Percentiles rank a stretch among this genome's conserved stretches.
These are phyloP conservation scores for Hyaloperonospora brassicae DNA, from an alignment of 352 stramenopile genomes.

Conservation along the genomic window DNA sequence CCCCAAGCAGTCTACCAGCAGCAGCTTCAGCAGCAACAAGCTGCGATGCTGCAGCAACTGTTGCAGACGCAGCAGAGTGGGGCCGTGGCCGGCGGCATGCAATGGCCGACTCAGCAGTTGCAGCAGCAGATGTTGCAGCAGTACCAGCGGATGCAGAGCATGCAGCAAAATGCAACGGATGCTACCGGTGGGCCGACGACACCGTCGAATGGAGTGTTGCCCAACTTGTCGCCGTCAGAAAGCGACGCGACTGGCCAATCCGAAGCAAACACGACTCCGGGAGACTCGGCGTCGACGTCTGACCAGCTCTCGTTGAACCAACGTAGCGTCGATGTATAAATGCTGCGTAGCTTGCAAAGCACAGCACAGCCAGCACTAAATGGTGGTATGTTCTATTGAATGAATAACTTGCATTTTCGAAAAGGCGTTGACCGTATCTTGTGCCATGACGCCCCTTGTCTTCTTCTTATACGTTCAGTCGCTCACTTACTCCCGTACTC, in stretches of 20 bases:
- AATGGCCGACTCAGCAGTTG: conserved; percentile 73
- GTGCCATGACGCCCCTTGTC: not conserved
- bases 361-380: conserved; percentile 11
- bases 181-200: conserved; percentile 8
- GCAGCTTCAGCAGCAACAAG: conserved; percentile 82
- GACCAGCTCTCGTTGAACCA: conserved; percentile 70
- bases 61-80: conserved; percentile 77
- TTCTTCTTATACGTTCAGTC: too few species aligned
- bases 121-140: conserved; percentile 87
- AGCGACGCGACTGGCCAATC: conserved; percentile 27
- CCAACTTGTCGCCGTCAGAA: conserved; percentile 39
- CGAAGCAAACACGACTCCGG: conserved; percentile 19
- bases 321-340: conserved; percentile 71
- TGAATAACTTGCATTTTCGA: conserved; percentile 17
- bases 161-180: conserved; percentile 39
- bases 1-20: conserved; percentile 80
- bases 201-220: conserved; percentile 24
- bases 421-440: conserved; percentile 8
- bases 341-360: not conserved
- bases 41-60: conserved; percentile 82
- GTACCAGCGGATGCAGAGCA: conserved; percentile 69
- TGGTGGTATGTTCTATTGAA: conserved; percentile 24
- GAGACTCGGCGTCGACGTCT: conserved; percentile 21
- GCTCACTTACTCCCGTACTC: too few species aligned
- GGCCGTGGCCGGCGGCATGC: conserved; percentile 35